Evolutionary conservation across 306 rosid genomes (phyloP).

Genomic region (Aeschynomene evenia): DNA sequence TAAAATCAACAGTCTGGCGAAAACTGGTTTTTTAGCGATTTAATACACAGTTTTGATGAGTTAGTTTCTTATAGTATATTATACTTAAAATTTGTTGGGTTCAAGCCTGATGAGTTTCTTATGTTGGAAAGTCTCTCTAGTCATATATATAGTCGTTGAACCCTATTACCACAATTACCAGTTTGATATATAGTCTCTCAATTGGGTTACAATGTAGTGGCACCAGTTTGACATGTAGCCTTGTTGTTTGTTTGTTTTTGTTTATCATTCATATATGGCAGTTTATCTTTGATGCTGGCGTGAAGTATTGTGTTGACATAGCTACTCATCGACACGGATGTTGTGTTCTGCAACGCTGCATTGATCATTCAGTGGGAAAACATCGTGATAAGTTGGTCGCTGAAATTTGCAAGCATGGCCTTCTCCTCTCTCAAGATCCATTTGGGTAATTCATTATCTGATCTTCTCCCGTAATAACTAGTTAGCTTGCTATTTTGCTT

Average conservation of each 20-base stretch:
- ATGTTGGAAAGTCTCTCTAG: not conserved
- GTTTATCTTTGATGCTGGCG: constrained; percentile 68
- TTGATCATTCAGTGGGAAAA: constrained; percentile 48
- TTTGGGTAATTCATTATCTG: constrained; percentile 52
- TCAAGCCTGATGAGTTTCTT: not conserved
- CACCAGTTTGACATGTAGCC: too few relatives aligned
- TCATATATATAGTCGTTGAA: too few relatives aligned
- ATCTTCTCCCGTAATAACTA: not conserved
- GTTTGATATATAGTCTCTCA: too few relatives aligned
- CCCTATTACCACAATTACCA: too few relatives aligned
- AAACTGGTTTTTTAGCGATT: not conserved
- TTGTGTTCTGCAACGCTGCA: constrained; percentile 74
- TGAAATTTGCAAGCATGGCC: constrained; percentile 59
- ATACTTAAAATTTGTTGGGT: not conserved
- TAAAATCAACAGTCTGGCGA: not conserved
- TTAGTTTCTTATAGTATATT: not conserved
- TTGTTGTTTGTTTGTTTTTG: too few relatives aligned
- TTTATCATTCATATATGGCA: constrained; percentile 32
- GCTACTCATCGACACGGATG: constrained; percentile 85
- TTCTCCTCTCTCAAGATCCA: constrained; percentile 69
- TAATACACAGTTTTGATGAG: too few relatives aligned
- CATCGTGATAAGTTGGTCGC: constrained; percentile 45
- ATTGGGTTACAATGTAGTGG: too few relatives aligned
- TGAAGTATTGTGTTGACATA: constrained; percentile 52
- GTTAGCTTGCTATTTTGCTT: not conserved